Base-by-base conservation (phyloP, 108 stramenopile genomes). In the Cylindrotheca closterium region DNA sequence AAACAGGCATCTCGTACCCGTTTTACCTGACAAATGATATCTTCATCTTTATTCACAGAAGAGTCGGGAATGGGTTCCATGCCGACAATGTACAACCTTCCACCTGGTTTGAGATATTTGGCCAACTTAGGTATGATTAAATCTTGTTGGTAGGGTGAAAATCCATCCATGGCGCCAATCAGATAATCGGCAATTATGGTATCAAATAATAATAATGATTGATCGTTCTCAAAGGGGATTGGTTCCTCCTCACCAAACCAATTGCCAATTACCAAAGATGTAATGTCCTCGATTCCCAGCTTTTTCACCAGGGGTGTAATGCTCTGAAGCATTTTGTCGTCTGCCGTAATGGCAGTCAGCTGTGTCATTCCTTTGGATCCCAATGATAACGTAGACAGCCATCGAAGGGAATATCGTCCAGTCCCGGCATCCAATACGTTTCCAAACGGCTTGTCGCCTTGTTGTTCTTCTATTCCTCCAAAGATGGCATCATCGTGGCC, bases 141-240 rank as follows among this genome's bases (percentile, higher is more conserved):
- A 68, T 97, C 94, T 75, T 97, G 97, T 50, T 79, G 80, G 68
- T 96, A 98, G 1, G 97, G 97, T 5, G 79, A 77, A 67, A 98
- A 98, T 18, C 94, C 95, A 65, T 96, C 97, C 65, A 98, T 93
- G 25, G 97, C 97, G 17, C 97, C 97, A 32, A 98, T 82, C 21
- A 98, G 68, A 65, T 98, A 98, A 62, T 98, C 97, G 19, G 86
- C 91, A 24, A 98, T 71, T 17, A 98, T 94, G 23, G 84, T 85
- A 50, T 94, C 85, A 60, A 60, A 94, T 24, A 30, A 47, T 50
- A 56, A 29, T 23, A 56, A 32, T n/a, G n/a, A n/a, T n/a, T n/a
- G n/a, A n/a, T n/a, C 37, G 17, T 24, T 45, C 24, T 21, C 46
- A 19, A 10, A 12, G 18, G 26, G 3, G 19, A 25, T 42, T 19